Base-by-base conservation (phyloP, 768 basidiomycete genomes). In the Clathrus columnatus region DNA sequence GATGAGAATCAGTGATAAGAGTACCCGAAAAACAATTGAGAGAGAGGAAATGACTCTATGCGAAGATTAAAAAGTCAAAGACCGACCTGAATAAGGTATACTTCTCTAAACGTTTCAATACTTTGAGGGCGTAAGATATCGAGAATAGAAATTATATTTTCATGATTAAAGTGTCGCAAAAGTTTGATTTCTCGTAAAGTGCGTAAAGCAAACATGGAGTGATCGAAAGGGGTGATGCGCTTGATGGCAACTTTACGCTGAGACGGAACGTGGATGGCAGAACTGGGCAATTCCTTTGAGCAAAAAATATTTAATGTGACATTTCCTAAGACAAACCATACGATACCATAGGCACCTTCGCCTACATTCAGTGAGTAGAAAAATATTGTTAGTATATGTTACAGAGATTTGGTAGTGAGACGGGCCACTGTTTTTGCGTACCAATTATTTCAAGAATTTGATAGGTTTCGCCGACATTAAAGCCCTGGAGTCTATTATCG, bases 171-270 rank as follows among this genome's bases (percentile, higher is more conserved):
- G 74, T 92, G 89, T 41, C 87, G 84, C 51, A 97, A 80, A 17
- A 98, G 81, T 73, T 96, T 97, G 68, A 96, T 87, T 74, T 96
- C 91, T 59, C 90, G 75, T 7, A 91, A 78, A 5, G 90, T 92
- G 45, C 78, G 72, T 67, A 93, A 76, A 65, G 89, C 91, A 72
- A 93, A 94, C 89, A 95, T 91, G 56, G 91, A 85, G 66, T 94
- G 92, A 67, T 95, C 93, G 62, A 95, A 96, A 5, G 92, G 92
- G 0, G 87, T 84, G 71, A 96, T 92, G 73, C 90, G 90, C 78
- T 96, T 96, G 76, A 96, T 93, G 53, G 94, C 94, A 58, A 98
- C 95, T 69, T 91, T 91, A 57, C 90, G 85, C 51, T 85, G 83
- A 51, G 87, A 89, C 1, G 91, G 85, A 59, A 82, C 69, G 67